Evolutionary conservation across 2,329 filamentous ascomycete species (phyloP).

Genomic region (Triangularia setosa): DNA sequence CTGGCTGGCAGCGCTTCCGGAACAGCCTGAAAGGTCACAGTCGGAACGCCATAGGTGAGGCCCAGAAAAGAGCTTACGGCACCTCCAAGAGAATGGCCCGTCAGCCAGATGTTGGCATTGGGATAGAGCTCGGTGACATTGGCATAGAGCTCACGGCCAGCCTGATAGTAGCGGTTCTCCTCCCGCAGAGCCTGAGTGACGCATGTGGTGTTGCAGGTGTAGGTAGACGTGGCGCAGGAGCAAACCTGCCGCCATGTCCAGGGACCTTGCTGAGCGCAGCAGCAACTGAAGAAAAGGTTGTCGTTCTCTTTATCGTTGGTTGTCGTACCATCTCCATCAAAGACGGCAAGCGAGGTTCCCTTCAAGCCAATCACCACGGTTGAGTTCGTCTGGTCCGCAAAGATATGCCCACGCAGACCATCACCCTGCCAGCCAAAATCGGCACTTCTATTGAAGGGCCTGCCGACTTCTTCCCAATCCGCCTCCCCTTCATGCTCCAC

Average conservation of each 20-base stretch:
- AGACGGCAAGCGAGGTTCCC: constrained; percentile 84
- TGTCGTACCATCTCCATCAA: constrained; percentile 94
- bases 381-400: constrained; percentile 77
- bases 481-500: constrained; percentile 65
- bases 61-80: constrained; percentile 84
- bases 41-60: constrained; percentile 83
- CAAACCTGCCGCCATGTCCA: constrained; percentile 90
- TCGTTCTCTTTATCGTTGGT: constrained; percentile 98
- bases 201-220: constrained; percentile 89
- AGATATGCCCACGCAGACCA: constrained; percentile 87
- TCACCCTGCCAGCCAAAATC: constrained; percentile 93
- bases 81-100: constrained; percentile 89
- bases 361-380: constrained; percentile 92
- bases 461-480: constrained; percentile 79
- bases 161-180: constrained; percentile 89
- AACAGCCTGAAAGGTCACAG: constrained; percentile 89
- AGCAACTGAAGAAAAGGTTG: constrained; percentile 97
- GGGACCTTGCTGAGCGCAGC: constrained; percentile 89
- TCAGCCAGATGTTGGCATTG: constrained; percentile 77
- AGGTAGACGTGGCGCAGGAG: constrained; percentile 83
- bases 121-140: constrained; percentile 91
- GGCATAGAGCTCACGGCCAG: constrained; percentile 82
- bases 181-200: constrained; percentile 69
- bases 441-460: constrained; percentile 76
- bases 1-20: constrained; percentile 84